These are phyloP conservation scores for Vachellia pachyceras DNA, from an alignment of 306 rosid species.

Conservation along the genomic window DNA sequence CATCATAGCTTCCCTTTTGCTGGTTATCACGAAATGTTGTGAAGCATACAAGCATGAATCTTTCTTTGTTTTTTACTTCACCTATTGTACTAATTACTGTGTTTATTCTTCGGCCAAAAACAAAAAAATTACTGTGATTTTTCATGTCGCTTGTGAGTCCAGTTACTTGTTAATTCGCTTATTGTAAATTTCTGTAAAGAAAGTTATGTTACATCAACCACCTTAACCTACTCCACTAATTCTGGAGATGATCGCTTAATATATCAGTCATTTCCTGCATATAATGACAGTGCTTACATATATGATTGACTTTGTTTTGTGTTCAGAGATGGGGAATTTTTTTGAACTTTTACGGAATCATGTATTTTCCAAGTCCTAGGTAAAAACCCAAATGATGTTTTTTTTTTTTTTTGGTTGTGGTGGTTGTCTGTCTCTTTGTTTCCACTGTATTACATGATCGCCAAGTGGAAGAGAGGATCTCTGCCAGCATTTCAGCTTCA, in stretches of 20 bases:
- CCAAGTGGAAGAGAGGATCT: slow-evolving; percentile 5
- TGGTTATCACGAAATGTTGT: slow-evolving; percentile 41
- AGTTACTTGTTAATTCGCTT: not conserved
- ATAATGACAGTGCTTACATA: not conserved
- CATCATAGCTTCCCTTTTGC: slow-evolving; percentile 47
- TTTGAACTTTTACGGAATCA: not conserved
- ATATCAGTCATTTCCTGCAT: not conserved
- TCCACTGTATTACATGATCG: not conserved
- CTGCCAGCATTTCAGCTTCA: not conserved
- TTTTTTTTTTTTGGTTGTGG: not conserved
- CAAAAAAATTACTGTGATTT: not conserved
- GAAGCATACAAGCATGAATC: not conserved
- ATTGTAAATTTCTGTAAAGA: not conserved
- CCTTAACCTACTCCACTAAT: slow-evolving; percentile 1
- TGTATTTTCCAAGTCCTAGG: not conserved
- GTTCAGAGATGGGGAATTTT: not conserved
- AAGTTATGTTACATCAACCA: not conserved
- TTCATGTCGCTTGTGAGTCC: not conserved
- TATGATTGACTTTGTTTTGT: not conserved
- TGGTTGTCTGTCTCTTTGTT: not conserved
- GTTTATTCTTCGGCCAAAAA: too few species aligned
- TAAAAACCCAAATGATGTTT: not conserved
- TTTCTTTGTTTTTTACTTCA: not conserved
- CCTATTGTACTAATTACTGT: not conserved
- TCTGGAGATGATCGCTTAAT: not conserved